Percentiles rank a stretch among this genome's conserved stretches.
These are phyloP conservation scores for Cyclotella distinguenda DNA, from an alignment of 108 stramenopile genomes.

Conservation along the genomic window DNA sequence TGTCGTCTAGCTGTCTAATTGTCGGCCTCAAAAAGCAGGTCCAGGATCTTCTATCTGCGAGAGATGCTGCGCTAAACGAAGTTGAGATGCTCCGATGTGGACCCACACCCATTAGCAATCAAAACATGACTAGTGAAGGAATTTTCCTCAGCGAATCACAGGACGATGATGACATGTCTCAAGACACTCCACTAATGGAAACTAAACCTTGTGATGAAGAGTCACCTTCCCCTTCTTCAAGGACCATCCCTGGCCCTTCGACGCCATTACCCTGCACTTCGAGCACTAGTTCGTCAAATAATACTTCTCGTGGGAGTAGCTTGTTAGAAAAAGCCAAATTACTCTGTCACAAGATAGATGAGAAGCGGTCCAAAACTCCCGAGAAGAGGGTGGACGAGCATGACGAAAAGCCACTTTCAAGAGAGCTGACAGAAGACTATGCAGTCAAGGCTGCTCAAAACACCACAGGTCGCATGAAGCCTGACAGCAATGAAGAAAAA, in stretches of 20 bases:
- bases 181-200: slow-evolving; percentile 7
- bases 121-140: neutral
- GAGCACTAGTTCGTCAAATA: too few species aligned
- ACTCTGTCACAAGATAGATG: slow-evolving; percentile 40
- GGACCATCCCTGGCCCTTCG: neutral
- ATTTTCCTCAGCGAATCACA: neutral
- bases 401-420: neutral
- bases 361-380: slow-evolving; percentile 20
- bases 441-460: neutral
- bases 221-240: too few species aligned
- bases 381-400: neutral
- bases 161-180: slow-evolving; percentile 7
- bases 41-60: slow-evolving; percentile 20
- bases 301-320: slow-evolving; percentile 32
- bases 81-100: slow-evolving; percentile 19
- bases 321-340: slow-evolving; percentile 46
- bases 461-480: neutral
- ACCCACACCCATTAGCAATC: neutral
- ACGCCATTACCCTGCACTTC: too few species aligned
- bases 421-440: neutral
- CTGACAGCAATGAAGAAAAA: neutral
- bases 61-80: slow-evolving; percentile 39
- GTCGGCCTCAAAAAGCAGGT: slow-evolving; percentile 34
- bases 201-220: slow-evolving; percentile 11
- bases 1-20: slow-evolving; percentile 21